A percentile compares a stretch with the other conserved stretches of the same genome.
These are phyloP conservation scores for Microdochium trichocladiopsis DNA, from an alignment of 2,329 filamentous ascomycete genomes.

Conservation along the genomic window DNA sequence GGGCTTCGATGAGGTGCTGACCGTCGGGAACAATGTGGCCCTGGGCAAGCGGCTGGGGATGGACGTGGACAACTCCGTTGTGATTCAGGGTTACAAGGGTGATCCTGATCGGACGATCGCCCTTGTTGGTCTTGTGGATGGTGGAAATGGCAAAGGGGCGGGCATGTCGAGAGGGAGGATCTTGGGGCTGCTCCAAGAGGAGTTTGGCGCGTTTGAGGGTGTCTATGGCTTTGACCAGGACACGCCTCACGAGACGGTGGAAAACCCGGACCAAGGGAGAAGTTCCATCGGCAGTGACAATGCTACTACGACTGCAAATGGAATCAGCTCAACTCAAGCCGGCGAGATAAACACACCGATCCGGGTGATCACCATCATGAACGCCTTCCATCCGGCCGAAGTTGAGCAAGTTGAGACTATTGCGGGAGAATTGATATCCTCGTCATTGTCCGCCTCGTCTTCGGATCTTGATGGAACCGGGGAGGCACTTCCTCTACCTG, in stretches of 20 bases:
- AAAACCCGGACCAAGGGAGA: too few species aligned
- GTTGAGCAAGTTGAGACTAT: constrained; percentile 4
- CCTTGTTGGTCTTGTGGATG: constrained; percentile 4
- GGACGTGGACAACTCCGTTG: background rate
- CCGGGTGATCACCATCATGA: constrained; percentile 8
- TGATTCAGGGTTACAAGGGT: constrained; percentile 9
- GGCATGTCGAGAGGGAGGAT: background rate
- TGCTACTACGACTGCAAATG: background rate
- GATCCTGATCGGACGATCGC: constrained; percentile 8
- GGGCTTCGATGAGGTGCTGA: constrained; percentile 10
- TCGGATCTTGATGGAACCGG: background rate
- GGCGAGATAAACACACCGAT: background rate
- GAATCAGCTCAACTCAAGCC: too few species aligned
- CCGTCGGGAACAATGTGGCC: constrained; percentile 8
- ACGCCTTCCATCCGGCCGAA: constrained; percentile 11
- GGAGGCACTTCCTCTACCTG: too few species aligned
- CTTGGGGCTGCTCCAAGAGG: background rate
- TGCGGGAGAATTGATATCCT: background rate
- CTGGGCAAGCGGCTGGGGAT: constrained; percentile 5
- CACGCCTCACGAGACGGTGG: background rate
- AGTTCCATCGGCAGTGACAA: background rate
- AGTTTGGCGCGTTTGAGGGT: constrained; percentile 4
- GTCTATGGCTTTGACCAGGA: constrained; percentile 3
- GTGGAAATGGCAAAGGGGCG: background rate
- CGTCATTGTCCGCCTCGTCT: background rate